Evolutionary conservation across 2,329 filamentous ascomycete species (phyloP).

Genomic region (Aspergillus sp.): DNA sequence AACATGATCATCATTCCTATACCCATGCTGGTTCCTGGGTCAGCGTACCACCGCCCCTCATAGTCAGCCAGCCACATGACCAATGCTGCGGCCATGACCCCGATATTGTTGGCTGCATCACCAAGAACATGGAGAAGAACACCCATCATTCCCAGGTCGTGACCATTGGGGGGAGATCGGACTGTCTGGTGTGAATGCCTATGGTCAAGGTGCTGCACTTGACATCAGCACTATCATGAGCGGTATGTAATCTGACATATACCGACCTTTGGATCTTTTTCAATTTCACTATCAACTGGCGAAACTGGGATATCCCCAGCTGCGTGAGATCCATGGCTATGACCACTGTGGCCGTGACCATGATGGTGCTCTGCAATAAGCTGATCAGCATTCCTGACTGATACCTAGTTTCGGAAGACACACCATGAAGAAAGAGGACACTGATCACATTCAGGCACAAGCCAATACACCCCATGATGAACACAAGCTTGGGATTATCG

Average conservation of each 20-base stretch:
- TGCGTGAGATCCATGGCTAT: not conserved
- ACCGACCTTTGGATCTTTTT: too few species aligned
- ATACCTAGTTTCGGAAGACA: not conserved
- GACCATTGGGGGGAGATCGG: conserved; percentile 36
- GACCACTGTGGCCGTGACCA: conserved; percentile 6
- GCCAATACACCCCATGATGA: conserved; percentile 66
- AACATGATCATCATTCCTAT: conserved; percentile 70
- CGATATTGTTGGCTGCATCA: conserved; percentile 71
- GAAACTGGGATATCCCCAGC: too few species aligned
- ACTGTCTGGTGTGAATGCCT: conserved; percentile 16
- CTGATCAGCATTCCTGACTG: not conserved
- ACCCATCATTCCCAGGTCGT: conserved; percentile 67
- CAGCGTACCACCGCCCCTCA: conserved; percentile 62
- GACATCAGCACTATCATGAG: too few species aligned
- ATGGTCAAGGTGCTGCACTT: conserved; percentile 19
- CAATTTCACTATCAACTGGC: too few species aligned
- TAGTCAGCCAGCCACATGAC: conserved; percentile 64
- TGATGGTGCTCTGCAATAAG: conserved; percentile 9
- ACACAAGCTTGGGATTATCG: conserved; percentile 59
- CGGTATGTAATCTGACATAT: too few species aligned
- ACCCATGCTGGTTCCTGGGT: conserved; percentile 63
- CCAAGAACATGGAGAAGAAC: conserved; percentile 67
- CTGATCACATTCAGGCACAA: conserved; percentile 64
- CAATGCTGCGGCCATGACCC: conserved; percentile 65
- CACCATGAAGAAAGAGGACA: conserved; percentile 61